phyloP scores from a whole-genome alignment of 1,139 yeast species.

The Schwanniomyces etchellsii region DNA sequence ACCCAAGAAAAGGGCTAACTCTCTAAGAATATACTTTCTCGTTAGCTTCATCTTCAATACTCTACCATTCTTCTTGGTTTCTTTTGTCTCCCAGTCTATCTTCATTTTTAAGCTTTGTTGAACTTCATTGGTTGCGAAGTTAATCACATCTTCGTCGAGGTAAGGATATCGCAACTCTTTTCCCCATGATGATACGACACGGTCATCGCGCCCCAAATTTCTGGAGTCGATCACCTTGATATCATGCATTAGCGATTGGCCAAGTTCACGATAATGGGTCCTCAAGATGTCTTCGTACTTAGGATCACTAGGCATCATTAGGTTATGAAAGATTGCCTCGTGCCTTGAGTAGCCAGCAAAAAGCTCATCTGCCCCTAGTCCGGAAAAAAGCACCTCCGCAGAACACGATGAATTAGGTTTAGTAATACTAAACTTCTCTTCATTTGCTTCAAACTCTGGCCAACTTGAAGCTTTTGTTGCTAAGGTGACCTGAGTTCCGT shows the following conservation, averaged over 20 bases:
- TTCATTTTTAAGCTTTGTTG: constrained; percentile 48
- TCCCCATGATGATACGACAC: constrained; percentile 82
- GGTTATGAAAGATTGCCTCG: constrained; percentile 41
- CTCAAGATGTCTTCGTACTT: constrained; percentile 11
- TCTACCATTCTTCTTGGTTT: constrained; percentile 20
- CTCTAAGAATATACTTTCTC: constrained; percentile 62
- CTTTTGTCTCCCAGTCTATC: constrained; percentile 24
- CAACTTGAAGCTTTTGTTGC: constrained; percentile 11
- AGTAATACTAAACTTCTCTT: constrained; percentile 6
- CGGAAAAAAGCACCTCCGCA: constrained; percentile 75
- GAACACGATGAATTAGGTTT: constrained; percentile 34
- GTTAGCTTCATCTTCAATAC: constrained; percentile 19
- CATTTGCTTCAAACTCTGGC: constrained; percentile 17
- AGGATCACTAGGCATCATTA: constrained; percentile 13
- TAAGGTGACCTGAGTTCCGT: constrained; percentile 25
- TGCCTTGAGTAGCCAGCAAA: constrained; percentile 92
- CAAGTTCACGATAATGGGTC: constrained; percentile 18
- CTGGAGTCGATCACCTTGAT: constrained; percentile 69
- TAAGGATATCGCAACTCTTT: constrained; percentile 89
- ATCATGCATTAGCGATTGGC: constrained; percentile 58
- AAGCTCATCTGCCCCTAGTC: constrained; percentile 95
- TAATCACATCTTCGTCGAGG: constrained; percentile 59
- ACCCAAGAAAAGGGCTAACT: constrained; percentile 49
- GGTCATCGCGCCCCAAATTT: constrained; percentile 86
- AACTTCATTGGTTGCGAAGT: constrained; percentile 40